These are phyloP conservation scores for Pouteria campechiana DNA, from an alignment of 179 eudicot genomes.

Conservation along the genomic window DNA sequence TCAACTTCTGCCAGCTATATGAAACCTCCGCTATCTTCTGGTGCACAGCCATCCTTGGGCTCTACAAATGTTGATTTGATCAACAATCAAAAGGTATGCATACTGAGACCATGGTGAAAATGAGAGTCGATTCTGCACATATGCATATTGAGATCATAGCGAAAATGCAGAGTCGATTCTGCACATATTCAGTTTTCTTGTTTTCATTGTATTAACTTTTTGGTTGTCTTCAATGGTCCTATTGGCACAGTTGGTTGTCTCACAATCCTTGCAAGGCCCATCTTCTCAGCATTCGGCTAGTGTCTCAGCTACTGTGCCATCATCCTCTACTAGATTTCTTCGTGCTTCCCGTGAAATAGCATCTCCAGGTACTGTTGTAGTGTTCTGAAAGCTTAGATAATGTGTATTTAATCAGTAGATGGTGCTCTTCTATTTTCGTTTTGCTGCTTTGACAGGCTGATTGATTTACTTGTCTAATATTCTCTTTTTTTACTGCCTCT, in stretches of 20 bases:
- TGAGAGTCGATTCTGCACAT: no score
- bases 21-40: conserved; percentile 42
- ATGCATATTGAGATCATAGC: no score
- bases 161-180: no score
- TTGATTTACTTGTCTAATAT: neutral
- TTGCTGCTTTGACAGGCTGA: neutral
- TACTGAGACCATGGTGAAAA: no score
- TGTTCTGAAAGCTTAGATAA: no score
- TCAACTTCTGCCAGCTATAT: conserved; percentile 31
- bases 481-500: neutral
- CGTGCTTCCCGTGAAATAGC: conserved; percentile 61
- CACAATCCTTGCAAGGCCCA: conserved; percentile 5
- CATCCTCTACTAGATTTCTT: conserved; percentile 50
- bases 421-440: neutral
- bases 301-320: conserved; percentile 34
- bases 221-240: no score
- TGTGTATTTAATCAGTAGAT: no score
- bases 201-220: no score
- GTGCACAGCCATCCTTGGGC: conserved; percentile 27
- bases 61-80: conserved; percentile 33
- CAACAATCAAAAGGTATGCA: conserved; percentile 43
- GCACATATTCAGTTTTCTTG: no score
- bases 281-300: conserved; percentile 45
- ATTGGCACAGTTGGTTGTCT: no score
- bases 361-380: conserved; percentile 46